Base-by-base conservation (phyloP, 306 rosid species). In the Malus orientalis region DNA sequence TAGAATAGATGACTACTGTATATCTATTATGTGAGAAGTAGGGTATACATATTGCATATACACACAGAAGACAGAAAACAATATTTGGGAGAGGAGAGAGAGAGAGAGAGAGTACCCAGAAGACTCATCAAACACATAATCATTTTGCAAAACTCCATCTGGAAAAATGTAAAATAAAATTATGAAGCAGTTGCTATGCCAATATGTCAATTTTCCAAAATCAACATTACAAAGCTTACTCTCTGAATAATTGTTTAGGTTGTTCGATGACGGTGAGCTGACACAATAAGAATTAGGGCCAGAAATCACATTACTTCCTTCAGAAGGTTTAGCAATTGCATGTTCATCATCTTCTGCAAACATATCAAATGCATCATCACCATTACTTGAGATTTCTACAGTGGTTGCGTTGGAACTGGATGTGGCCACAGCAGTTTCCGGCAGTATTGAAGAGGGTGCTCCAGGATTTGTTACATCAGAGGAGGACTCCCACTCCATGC, bases 261-360 rank as follows among this genome's bases (percentile, higher is more conserved):
- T 69, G 60, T 68, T 67, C 44, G 84, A 68, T 73, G 84, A 63
- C 51, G 64, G 70, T 61, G 73, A 81, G 76, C 55, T 19, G 38
- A 65, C 58, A 38, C 73, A 74, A 66, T 67, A 73, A 71, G 66
- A 40, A 66, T 47, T 55, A 61, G 87, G 74, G 59, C 85, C 89
- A 69, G 73, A 74, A 65, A 85, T 79, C 68, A 71, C 74, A 32
- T 33, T 88, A 55, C 67, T 81, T 83, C 82, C 91, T 73, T 75
- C 79, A 3, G 88, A 74, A 79, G 84, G 88, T 67, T 89, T 81
- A 67, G 82, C 69, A 45, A 81, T 84, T 73, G 79, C 77, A 60
- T 25, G 70, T 63, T 54, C 65, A n/a, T 71, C 75, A 33, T 71
- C 75, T 19, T 71, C 75, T n/a, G 51, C 75, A 71, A 71, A 71